phyloP scores from a whole-genome alignment of 176 grass and related monocot genomes.

The Carex myosuroides region DNA sequence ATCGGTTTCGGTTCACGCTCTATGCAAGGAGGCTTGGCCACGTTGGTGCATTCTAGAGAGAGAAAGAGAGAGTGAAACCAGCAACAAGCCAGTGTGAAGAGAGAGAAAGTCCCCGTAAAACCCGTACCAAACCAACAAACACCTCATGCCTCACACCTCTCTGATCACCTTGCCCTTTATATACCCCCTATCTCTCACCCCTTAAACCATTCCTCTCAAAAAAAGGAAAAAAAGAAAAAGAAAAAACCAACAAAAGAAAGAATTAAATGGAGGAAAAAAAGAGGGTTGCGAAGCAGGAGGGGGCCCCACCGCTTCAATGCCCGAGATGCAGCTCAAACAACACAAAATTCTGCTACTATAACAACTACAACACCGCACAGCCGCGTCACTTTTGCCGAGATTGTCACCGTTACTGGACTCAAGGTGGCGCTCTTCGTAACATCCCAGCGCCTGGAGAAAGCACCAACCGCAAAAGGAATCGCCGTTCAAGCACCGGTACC shows the following conservation, averaged over 20 bases:
- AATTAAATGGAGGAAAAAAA: slow-evolving; percentile 3
- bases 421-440: slow-evolving; percentile 24
- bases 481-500: background rate
- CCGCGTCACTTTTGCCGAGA: slow-evolving; percentile 25
- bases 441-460: slow-evolving; percentile 6
- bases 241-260: background rate
- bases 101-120: slow-evolving; percentile 11
- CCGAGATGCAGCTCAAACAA: slow-evolving; percentile 18
- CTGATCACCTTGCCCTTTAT: background rate
- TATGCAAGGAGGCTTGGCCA: slow-evolving; percentile 9
- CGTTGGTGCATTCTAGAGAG: background rate
- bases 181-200: background rate
- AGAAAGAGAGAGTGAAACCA: slow-evolving; percentile 3
- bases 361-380: slow-evolving; percentile 33
- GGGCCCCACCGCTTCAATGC: background rate
- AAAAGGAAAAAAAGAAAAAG: background rate
- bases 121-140: slow-evolving; percentile 24
- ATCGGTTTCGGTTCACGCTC: slow-evolving; percentile 14
- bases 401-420: slow-evolving; percentile 28
- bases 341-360: slow-evolving; percentile 31
- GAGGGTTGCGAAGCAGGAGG: background rate
- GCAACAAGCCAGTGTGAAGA: background rate
- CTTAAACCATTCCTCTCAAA: background rate
- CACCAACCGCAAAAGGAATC: slow-evolving; percentile 11
- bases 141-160: slow-evolving; percentile 13